phyloP scores from a whole-genome alignment of 1,284 basidiomycete species.

The Ustilago loliicola region DNA sequence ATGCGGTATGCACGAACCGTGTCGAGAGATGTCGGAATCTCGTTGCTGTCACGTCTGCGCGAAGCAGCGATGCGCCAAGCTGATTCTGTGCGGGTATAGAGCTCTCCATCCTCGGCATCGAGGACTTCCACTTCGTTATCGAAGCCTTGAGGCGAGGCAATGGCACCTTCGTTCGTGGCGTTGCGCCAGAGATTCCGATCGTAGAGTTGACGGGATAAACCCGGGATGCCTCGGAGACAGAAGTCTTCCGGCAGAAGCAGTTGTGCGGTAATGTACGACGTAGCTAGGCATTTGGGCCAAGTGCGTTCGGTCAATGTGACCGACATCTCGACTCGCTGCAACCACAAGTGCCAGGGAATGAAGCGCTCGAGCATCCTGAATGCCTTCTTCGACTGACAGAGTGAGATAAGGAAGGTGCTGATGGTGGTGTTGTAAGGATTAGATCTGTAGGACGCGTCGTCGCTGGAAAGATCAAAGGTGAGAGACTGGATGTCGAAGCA shows the following conservation, averaged over 20 bases:
- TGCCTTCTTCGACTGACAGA: conserved; percentile 52
- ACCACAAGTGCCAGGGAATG: conserved; percentile 83
- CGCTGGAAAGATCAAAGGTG: conserved; percentile 73
- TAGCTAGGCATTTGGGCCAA: conserved; percentile 39
- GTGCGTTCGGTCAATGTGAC: conserved; percentile 25
- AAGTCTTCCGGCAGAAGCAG: conserved; percentile 91
- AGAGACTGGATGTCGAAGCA: conserved; percentile 83
- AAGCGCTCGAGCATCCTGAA: conserved; percentile 72
- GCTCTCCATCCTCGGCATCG: conserved; percentile 50
- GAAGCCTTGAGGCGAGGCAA: conserved; percentile 37
- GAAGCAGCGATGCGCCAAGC: conserved; percentile 75
- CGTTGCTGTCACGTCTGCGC: conserved; percentile 82
- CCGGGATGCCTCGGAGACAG: conserved; percentile 88
- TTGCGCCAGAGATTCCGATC: conserved; percentile 38
- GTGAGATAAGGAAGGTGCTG: conserved; percentile 86
- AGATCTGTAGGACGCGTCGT: conserved; percentile 55
- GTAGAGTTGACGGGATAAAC: conserved; percentile 42
- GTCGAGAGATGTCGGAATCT: conserved; percentile 72
- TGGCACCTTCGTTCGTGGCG: conserved; percentile 21
- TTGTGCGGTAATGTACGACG: conserved; percentile 72
- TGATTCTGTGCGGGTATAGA: conserved; percentile 34
- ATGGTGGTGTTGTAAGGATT: conserved; percentile 87
- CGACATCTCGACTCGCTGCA: conserved; percentile 71
- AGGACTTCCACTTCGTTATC: conserved; percentile 71
- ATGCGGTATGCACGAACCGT: conserved; percentile 76